Percentiles rank a stretch among this genome's conserved stretches.
Conservation (phyloP, 345 rosid genomes). For the Eucalyptus curtisii region DNA sequence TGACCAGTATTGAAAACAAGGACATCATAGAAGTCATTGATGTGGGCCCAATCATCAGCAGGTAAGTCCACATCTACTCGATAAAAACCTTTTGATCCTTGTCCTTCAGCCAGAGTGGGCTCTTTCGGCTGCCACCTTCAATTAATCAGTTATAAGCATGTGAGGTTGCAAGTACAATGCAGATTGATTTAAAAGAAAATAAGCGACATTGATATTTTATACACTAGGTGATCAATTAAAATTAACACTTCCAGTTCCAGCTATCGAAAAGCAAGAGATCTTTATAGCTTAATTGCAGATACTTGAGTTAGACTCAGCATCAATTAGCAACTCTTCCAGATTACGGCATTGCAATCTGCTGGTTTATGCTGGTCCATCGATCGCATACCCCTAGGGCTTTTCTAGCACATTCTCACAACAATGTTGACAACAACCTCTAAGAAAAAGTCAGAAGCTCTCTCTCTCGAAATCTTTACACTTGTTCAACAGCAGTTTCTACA, state of each 20-base stretch:
- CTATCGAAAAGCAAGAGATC: not conserved
- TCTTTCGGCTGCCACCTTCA: conserved; percentile 74
- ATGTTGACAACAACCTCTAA: not conserved
- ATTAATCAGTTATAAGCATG: conserved; percentile 38
- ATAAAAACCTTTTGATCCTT: conserved; percentile 38
- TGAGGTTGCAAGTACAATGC: conserved; percentile 6
- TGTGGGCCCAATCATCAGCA: conserved; percentile 70
- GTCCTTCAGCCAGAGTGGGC: conserved; percentile 11
- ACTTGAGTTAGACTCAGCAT: not conserved
- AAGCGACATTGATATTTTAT: not conserved
- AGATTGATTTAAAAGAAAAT: not conserved
- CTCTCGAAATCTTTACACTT: not conserved
- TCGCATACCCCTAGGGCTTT: not conserved
- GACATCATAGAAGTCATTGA: conserved; percentile 65
- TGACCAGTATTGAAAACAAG: conserved; percentile 88
- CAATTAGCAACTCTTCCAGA: not conserved
- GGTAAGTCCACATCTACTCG: conserved; percentile 88
- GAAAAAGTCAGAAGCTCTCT: not conserved
- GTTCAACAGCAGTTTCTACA: not conserved
- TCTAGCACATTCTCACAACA: not conserved
- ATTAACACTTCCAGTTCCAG: not conserved
- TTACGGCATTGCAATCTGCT: not conserved
- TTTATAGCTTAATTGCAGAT: not conserved
- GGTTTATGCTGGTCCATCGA: not conserved
- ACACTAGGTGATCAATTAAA: not conserved